Evolutionary conservation across 2,329 filamentous ascomycete genomes (phyloP), one percentile per base, ranked within the genome.

Genomic region (Acephala macrosclerotiorum): DNA sequence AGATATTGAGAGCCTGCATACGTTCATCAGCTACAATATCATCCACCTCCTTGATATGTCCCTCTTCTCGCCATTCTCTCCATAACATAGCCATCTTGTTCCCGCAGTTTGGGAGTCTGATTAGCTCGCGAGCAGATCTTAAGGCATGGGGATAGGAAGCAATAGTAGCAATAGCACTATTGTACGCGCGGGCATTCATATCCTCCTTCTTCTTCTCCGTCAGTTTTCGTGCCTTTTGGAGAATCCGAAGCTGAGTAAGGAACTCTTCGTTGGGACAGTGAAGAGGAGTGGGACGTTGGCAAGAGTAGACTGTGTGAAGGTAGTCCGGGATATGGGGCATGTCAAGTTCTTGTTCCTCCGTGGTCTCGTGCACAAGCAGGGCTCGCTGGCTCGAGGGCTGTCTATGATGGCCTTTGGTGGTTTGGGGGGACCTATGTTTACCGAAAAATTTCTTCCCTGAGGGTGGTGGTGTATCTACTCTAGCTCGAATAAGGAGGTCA

Each of bases 111-210:
- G 94, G 94, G 0, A 99, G 80, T 1, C 73, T 72, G 11, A 78
- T 56, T 12, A 85, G 74, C 70, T 84, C 83, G 5, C 75, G 71
- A 1, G 77, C 74, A 22, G 78, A 72, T 0, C 63, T 74, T 11
- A 77, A 40, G 3, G 63, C 65, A 55, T 75, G 69, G 0, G 94
- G 93, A 73, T 97, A 97, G 0, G 95, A 92, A 3, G 92, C 88
- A 20, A 99, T 78, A 0, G 92, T 81, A 6, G 96, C 93, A 70
- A 98, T 97, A 14, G 91, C 89, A 1, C 91, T 94, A 35, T 91
- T 94, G 76, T 98, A 98, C 0, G 95, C 94, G 58, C 93, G 87
- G 0, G 94, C 88, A 1, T 93, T 93, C 65, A 96, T 88, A 56
- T 91, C 84, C 72, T 97, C 9, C 9, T 4, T 4, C 94, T 9